Conservation (phyloP, 768 basidiomycete genomes). For the Tephrocybe sp. region DNA sequence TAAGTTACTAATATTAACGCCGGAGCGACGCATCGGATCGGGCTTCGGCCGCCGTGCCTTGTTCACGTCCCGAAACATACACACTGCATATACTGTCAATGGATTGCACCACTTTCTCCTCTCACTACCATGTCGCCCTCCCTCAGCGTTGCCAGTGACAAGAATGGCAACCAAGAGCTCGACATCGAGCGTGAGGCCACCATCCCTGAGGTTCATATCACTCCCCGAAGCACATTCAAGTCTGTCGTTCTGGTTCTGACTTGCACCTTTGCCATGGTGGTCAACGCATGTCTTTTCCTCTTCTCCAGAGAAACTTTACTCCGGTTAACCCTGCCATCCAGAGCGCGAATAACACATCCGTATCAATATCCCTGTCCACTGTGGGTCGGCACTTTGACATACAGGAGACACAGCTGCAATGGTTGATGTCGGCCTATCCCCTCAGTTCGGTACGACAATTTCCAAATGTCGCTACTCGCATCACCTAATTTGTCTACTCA, state of each 20-base stretch:
- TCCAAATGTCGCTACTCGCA: neutral
- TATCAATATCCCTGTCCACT: slow-evolving; percentile 51
- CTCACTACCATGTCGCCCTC: slow-evolving; percentile 10
- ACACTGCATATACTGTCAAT: neutral
- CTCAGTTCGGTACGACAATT: slow-evolving; percentile 55
- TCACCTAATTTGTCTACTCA: slow-evolving; percentile 23
- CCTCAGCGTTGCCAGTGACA: slow-evolving; percentile 9
- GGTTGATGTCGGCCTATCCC: slow-evolving; percentile 68
- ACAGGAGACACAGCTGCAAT: slow-evolving; percentile 55
- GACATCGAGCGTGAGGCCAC: slow-evolving; percentile 1
- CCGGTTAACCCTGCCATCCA: slow-evolving; percentile 14
- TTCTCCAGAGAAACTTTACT: neutral
- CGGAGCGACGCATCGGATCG: slow-evolving; percentile 11
- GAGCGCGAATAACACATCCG: slow-evolving; percentile 45
- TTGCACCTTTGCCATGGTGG: slow-evolving; percentile 27
- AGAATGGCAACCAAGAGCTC: slow-evolving; percentile 4
- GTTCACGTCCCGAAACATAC: neutral
- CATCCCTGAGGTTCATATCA: neutral
- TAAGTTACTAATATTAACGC: neutral
- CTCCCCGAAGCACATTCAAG: slow-evolving; percentile 19
- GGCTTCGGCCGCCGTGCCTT: neutral
- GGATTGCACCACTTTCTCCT: neutral
- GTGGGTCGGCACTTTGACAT: slow-evolving; percentile 53
- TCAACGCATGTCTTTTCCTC: slow-evolving; percentile 18
- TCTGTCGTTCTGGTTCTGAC: slow-evolving; percentile 24